Evolutionary conservation across 352 stramenopile genomes (phyloP), one percentile per base, ranked within the genome.

Genomic region (Globisporangium parvum): DNA sequence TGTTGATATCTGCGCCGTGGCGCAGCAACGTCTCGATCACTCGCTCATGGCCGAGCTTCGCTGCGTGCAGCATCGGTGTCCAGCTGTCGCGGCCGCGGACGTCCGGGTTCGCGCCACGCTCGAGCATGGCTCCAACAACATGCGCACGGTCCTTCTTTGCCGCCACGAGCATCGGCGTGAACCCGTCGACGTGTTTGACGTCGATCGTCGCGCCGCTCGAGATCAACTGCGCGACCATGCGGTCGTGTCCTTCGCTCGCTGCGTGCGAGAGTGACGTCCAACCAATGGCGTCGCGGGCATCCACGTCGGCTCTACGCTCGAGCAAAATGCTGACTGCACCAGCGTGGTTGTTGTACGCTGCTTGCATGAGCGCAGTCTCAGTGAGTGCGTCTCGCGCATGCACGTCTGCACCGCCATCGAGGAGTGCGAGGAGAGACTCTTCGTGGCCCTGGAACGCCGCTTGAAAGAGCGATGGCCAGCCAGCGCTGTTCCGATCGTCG

Each of bases 351-450:
- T 47, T 45, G 26, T 51, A 55, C 24, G 55, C 55, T 17, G 55
- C 55, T n/a, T 61, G 47, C 47, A 55, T 61, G 15, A 61, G 20
- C 11, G 55, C 18, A 2, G 55, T 61, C 23, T 54, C 55, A 2
- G 20, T 18, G 3, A 55, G 21, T n/a, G 14, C n/a, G 10, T 55
- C 49, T n/a, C 33, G 26, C 12, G 39, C 40, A 15, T 61, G 33
- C 40, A 55, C 55, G 14, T 61, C 40, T 10, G 47, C 47, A 8
- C 47, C 55, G 17, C 41, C 37, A 11, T 21, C 28, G 47, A 61
- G 40, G 17, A 61, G 24, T n/a, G 49, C 47, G 10, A 42, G 11
- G 24, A 55, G 15, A 12, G 40, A 55, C 28, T 54, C 55, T 2
- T 53, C 39, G 3, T 55, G 47, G 6, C 55, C 55, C 26, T 54